Evolutionary conservation across 2,329 filamentous ascomycete species (phyloP).

Genomic region (Colletotrichum sublineola): DNA sequence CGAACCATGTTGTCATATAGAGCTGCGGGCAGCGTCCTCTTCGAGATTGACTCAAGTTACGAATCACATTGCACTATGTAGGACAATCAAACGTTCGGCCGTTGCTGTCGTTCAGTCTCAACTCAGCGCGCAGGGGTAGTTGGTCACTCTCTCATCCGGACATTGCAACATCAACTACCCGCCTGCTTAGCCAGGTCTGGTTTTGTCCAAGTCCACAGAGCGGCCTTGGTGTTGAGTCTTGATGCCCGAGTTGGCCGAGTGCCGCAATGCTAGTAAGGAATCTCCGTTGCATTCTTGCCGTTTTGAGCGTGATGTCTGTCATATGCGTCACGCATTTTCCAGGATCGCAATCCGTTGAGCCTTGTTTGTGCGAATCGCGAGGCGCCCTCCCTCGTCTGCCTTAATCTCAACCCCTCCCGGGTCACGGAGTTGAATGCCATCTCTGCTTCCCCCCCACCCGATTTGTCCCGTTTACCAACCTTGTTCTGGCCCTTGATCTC

Average conservation of each 20-base stretch:
- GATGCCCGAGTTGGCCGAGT: conserved; percentile 8
- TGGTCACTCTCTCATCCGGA: conserved; percentile 12
- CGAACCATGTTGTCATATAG: background rate
- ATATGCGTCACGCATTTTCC: conserved; percentile 14
- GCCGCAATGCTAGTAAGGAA: background rate
- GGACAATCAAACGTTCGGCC: conserved; percentile 2
- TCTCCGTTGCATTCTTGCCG: conserved; percentile 2
- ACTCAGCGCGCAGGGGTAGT: background rate
- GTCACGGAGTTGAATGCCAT: background rate
- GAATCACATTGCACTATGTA: conserved; percentile 16
- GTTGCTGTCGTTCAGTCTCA: background rate
- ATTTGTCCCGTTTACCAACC: conserved; percentile 2
- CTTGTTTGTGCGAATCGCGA: background rate
- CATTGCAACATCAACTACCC: background rate
- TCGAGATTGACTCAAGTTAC: conserved; percentile 14
- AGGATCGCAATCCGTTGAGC: conserved; percentile 27
- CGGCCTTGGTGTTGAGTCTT: background rate
- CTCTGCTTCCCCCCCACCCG: background rate
- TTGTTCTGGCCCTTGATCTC: conserved; percentile 17
- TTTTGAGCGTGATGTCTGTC: conserved; percentile 12
- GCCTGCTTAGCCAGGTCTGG: background rate
- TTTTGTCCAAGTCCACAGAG: conserved; percentile 7
- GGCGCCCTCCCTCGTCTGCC: conserved; percentile 3
- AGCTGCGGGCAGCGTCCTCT: background rate
- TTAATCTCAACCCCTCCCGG: background rate